Conservation (phyloP, 306 rosid genomes). For the Cicer judaicum region DNA sequence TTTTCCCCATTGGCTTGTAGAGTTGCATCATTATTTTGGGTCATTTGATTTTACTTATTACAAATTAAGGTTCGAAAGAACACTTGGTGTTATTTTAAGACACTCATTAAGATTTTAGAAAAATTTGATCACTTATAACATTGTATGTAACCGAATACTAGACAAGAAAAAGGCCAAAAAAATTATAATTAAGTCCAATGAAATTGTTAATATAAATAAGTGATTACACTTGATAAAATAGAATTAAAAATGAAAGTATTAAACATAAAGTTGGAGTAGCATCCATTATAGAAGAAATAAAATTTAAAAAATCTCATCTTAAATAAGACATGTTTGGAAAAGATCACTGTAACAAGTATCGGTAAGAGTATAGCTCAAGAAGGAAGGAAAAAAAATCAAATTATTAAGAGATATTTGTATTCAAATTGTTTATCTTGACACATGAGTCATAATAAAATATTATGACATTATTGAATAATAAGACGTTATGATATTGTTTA, state of each 20-base stretch:
- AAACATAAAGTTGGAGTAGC: not conserved
- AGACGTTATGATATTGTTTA: not conserved
- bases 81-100: not conserved
- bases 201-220: not conserved
- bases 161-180: not conserved
- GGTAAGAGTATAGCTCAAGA: not conserved
- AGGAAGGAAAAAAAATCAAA: not conserved
- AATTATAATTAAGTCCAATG: not conserved
- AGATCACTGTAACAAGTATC: not conserved
- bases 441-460: not conserved
- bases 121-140: not conserved
- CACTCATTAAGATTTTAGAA: not conserved
- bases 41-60: not conserved
- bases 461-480: not conserved
- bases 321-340: not conserved
- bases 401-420: not conserved
- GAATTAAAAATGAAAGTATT: not conserved
- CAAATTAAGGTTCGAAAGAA: not conserved
- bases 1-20: conserved; percentile 4
- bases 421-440: not conserved
- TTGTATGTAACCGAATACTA: not conserved
- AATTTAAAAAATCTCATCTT: not conserved
- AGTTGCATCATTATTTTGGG: not conserved
- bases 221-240: not conserved
- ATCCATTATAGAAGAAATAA: not conserved